A percentile compares a stretch with the other conserved stretches of the same genome.
These are phyloP conservation scores for Marchantia polymorpha DNA, from an alignment of 225 moss, liverwort and hornwort genomes.

Conservation along the genomic window DNA sequence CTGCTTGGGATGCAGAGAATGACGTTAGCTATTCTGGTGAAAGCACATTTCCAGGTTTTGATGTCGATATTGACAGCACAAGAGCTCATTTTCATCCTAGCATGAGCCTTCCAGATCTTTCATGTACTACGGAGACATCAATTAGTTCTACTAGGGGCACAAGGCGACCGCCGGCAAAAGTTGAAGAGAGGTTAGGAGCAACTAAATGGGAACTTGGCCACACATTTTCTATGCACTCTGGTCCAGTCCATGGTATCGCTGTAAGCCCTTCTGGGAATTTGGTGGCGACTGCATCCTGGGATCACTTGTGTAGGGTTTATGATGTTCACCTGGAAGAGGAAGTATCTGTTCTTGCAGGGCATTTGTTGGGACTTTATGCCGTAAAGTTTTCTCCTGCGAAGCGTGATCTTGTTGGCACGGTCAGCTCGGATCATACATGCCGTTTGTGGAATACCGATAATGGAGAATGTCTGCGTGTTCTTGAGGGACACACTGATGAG, in stretches of 20 bases:
- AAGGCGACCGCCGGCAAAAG: slow-evolving; percentile 77
- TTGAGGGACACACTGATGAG: slow-evolving; percentile 98
- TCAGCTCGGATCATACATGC: slow-evolving; percentile 97
- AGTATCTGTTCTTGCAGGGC: slow-evolving; percentile 88
- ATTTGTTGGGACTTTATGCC: slow-evolving; percentile 86
- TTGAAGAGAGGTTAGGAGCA: slow-evolving; percentile 86
- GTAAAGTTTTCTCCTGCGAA: slow-evolving; percentile 96
- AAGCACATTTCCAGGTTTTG: slow-evolving; percentile 57
- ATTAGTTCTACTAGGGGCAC: slow-evolving; percentile 48
- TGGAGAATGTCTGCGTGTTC: slow-evolving; percentile 86
- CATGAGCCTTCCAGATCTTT: slow-evolving; percentile 58
- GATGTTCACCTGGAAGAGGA: slow-evolving; percentile 91
- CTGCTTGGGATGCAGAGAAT: slow-evolving; percentile 64
- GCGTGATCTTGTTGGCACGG: slow-evolving; percentile 92
- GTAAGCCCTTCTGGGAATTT: slow-evolving; percentile 93
- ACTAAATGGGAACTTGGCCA: slow-evolving; percentile 94
- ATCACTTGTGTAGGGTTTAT: slow-evolving; percentile 92
- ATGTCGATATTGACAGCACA: slow-evolving; percentile 61
- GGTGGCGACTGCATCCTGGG: slow-evolving; percentile 99
- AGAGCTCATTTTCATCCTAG: slow-evolving; percentile 42
- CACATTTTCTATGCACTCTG: slow-evolving; percentile 90
- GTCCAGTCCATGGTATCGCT: slow-evolving; percentile 98
- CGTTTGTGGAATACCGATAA: slow-evolving; percentile 95
- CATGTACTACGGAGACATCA: slow-evolving; percentile 54
- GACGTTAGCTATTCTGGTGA: slow-evolving; percentile 56